Percentiles rank a stretch among this genome's conserved stretches.
Evolutionary conservation across 352 stramenopile species (phyloP).

Genomic region (Globisporangium polare): DNA sequence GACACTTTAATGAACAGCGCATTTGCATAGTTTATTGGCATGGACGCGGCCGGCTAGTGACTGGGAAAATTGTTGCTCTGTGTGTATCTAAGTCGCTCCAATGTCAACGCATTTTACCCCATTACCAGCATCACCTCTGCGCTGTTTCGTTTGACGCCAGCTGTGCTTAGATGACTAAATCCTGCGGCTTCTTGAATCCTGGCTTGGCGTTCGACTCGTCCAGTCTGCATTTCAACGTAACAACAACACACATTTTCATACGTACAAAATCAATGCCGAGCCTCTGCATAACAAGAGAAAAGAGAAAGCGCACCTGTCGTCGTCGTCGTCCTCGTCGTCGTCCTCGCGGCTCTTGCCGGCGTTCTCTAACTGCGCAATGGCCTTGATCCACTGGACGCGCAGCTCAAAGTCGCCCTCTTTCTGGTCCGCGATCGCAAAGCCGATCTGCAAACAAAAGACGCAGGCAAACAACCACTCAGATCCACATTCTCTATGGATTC

Average conservation of each 20-base stretch:
- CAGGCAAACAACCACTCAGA: not conserved
- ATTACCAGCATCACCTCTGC: not conserved
- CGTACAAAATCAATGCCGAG: not conserved
- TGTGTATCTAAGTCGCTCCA: too few relatives aligned
- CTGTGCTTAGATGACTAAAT: conserved; percentile 58
- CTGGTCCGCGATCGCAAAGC: conserved; percentile 82
- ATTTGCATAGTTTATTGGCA: not conserved
- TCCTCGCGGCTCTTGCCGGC: conserved; percentile 18
- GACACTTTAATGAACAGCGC: not conserved
- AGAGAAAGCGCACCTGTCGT: conserved; percentile 9
- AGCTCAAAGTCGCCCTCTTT: conserved; percentile 85
- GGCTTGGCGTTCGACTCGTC: conserved; percentile 28
- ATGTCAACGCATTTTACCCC: too few relatives aligned
- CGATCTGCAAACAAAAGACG: conserved; percentile 39
- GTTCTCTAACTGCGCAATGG: conserved; percentile 56
- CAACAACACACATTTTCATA: not conserved
- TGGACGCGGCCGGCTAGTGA: too few relatives aligned
- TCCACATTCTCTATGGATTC: too few relatives aligned
- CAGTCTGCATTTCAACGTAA: conserved; percentile 16
- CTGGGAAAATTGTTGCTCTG: not conserved
- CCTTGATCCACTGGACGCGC: conserved; percentile 85
- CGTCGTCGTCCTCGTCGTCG: conserved; percentile 23
- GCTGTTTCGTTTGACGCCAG: not conserved
- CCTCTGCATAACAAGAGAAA: not conserved
- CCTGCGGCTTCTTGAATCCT: conserved; percentile 50